Evolutionary conservation across 768 basidiomycete genomes (phyloP).

Genomic region (Kwoniella botswanensis): DNA sequence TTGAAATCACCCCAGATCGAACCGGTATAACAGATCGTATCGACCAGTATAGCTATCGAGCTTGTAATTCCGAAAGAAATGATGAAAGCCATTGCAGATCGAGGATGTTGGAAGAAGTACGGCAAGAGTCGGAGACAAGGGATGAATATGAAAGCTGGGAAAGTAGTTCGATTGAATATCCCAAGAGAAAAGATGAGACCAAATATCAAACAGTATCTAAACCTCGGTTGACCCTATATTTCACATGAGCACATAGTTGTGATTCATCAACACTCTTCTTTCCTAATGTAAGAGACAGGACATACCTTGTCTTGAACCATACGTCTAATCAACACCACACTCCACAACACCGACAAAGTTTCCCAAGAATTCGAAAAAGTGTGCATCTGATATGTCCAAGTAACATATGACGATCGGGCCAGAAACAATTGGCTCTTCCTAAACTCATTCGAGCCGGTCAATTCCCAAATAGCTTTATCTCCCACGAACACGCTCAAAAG

Average conservation of each 20-base stretch:
- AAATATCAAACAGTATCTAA: neutral
- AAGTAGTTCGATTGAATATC: neutral
- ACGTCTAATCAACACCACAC: neutral
- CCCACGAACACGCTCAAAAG: neutral
- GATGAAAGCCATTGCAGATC: neutral
- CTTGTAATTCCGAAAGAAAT: neutral
- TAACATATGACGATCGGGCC: neutral
- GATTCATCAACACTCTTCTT: too few relatives aligned
- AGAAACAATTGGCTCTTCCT: neutral
- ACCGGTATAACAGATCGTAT: neutral
- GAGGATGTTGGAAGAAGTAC: neutral
- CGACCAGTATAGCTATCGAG: neutral
- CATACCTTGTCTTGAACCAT: neutral
- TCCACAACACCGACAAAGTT: neutral
- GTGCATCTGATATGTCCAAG: neutral
- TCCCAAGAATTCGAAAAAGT: neutral
- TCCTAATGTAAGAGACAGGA: too few relatives aligned
- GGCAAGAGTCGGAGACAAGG: neutral
- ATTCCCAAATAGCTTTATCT: neutral
- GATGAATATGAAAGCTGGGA: neutral
- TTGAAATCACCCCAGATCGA: neutral
- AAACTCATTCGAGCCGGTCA: neutral
- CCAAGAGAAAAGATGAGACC: neutral
- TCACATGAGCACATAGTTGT: too few relatives aligned
- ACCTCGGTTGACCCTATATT: neutral